phyloP scores from a whole-genome alignment of 1,284 basidiomycete species.

The Heterobasidion parviporum region DNA sequence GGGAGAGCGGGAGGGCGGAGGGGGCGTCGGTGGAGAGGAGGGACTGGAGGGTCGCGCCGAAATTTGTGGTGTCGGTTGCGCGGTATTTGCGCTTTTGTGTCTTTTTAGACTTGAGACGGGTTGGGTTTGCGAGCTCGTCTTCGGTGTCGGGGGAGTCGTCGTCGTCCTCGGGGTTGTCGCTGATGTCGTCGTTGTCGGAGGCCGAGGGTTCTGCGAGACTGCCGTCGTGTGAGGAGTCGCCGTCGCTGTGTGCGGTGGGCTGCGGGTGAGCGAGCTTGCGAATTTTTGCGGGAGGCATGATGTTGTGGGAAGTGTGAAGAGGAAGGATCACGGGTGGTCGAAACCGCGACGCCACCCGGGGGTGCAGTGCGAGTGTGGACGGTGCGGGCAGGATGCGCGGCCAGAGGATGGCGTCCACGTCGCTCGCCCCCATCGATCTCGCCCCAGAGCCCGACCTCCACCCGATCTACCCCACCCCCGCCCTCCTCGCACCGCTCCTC shows the following conservation, averaged over 20 bases:
- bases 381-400: neutral
- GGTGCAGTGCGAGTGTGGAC: neutral
- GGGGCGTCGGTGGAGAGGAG: slow-evolving; percentile 62
- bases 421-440: slow-evolving; percentile 33
- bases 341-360: neutral
- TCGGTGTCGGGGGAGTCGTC: slow-evolving; percentile 39
- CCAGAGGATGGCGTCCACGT: slow-evolving; percentile 12
- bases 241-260: neutral
- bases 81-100: slow-evolving; percentile 74
- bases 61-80: slow-evolving; percentile 65
- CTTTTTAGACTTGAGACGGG: slow-evolving; percentile 59
- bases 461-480: slow-evolving; percentile 63
- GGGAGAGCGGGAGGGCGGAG: slow-evolving; percentile 57
- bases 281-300: neutral
- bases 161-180: slow-evolving; percentile 10
- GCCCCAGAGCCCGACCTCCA: slow-evolving; percentile 68
- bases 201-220: slow-evolving; percentile 1
- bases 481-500: slow-evolving; percentile 54
- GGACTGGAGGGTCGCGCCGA: slow-evolving; percentile 63
- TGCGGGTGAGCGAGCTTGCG: neutral
- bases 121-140: slow-evolving; percentile 50
- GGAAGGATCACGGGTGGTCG: neutral
- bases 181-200: slow-evolving; percentile 5
- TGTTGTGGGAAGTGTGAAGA: neutral
- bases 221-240: too few species aligned